Evolutionary conservation across 768 basidiomycete genomes (phyloP).

Genomic region (Cystobasidium tubakii): DNA sequence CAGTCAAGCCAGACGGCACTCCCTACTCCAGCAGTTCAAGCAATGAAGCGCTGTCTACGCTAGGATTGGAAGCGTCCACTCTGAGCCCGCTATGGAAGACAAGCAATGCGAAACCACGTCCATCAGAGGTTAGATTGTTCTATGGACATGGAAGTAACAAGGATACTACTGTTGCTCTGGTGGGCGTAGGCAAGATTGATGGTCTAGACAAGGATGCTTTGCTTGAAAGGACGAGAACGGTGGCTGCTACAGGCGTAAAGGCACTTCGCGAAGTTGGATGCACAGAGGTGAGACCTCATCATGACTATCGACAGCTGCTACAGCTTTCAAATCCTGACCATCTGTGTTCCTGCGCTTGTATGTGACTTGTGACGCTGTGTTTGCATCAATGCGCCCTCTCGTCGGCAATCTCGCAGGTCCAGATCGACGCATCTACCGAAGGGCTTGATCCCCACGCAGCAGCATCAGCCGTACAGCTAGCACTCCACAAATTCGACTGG

Average conservation of each 20-base stretch:
- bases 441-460: conserved; percentile 20
- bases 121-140: conserved; percentile 22
- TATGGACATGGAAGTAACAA: conserved; percentile 27
- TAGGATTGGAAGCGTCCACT: background rate
- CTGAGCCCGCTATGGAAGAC: conserved; percentile 2
- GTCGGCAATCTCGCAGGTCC: conserved; percentile 5
- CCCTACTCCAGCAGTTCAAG: background rate
- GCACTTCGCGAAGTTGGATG: conserved; percentile 33
- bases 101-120: conserved; percentile 18
- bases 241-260: conserved; percentile 31
- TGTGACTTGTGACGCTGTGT: background rate
- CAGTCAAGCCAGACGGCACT: conserved; percentile 34
- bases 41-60: background rate
- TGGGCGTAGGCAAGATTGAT: conserved; percentile 21
- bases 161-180: conserved; percentile 29
- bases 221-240: conserved; percentile 16
- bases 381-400: background rate
- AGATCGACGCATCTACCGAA: conserved; percentile 20
- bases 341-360: no score
- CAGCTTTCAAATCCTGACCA: background rate
- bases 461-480: conserved; percentile 16
- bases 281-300: conserved; percentile 18
- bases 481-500: conserved; percentile 35
- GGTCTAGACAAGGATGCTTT: background rate
- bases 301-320: background rate